Evolutionary conservation across 2,329 filamentous ascomycete genomes (phyloP).

Genomic region (Pseudogymnoascus sp.): DNA sequence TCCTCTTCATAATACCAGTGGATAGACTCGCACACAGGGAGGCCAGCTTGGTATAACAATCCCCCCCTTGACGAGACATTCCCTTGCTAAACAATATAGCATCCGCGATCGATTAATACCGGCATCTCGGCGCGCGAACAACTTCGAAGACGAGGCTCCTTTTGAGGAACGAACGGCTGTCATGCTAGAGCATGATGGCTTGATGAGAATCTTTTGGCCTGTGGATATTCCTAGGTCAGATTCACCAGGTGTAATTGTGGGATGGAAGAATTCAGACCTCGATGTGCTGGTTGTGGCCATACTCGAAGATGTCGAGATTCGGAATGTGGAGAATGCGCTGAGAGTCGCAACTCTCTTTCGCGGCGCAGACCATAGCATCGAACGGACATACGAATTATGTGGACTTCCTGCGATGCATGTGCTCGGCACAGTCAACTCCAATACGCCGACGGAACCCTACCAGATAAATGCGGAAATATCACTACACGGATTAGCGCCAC

Average conservation of each 20-base stretch:
- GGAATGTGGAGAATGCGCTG: slow-evolving; percentile 81
- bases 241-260: slow-evolving; percentile 78
- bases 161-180: slow-evolving; percentile 51
- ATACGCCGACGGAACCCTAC: slow-evolving; percentile 54
- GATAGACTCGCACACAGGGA: slow-evolving; percentile 76
- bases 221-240: slow-evolving; percentile 69
- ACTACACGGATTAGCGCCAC: slow-evolving; percentile 49
- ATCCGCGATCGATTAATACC: slow-evolving; percentile 69
- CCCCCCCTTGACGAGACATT: slow-evolving; percentile 21
- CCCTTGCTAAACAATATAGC: slow-evolving; percentile 43
- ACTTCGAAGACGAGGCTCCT: slow-evolving; percentile 86
- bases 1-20: slow-evolving; percentile 76
- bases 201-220: slow-evolving; percentile 99
- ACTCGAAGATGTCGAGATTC: slow-evolving; percentile 74
- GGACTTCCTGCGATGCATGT: slow-evolving; percentile 78
- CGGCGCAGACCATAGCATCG: slow-evolving; percentile 71
- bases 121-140: slow-evolving; percentile 95
- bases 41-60: slow-evolving; percentile 61
- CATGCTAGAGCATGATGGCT: slow-evolving; percentile 71
- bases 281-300: slow-evolving; percentile 88
- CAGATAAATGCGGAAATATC: slow-evolving; percentile 52
- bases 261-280: slow-evolving; percentile 87
- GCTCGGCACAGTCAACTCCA: slow-evolving; percentile 71
- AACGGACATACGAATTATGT: slow-evolving; percentile 76
- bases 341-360: slow-evolving; percentile 77